A percentile compares a stretch with the other conserved stretches of the same genome.
phyloP scores from a whole-genome alignment of 805 yeast species.

The Candida coleopterorum region DNA sequence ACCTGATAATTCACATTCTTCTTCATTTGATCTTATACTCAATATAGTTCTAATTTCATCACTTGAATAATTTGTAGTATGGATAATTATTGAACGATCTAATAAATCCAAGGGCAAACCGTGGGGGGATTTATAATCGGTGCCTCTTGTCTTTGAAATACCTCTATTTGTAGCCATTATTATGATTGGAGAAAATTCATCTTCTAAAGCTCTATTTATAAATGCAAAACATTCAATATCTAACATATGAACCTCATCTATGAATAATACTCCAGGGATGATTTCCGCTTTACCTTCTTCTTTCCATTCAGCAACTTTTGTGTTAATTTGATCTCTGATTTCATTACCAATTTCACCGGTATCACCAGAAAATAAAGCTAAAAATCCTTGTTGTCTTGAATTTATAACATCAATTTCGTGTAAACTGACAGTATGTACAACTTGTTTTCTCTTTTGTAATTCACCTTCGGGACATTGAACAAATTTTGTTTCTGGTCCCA shows the following conservation, averaged over 20 bases:
- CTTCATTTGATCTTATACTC: conserved; percentile 87
- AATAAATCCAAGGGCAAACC: conserved; percentile 95
- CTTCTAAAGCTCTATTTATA: conserved; percentile 92
- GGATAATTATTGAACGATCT: conserved; percentile 89
- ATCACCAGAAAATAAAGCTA: conserved; percentile 92
- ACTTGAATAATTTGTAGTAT: conserved; percentile 70
- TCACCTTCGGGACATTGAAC: conserved; percentile 99
- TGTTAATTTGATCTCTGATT: conserved; percentile 93
- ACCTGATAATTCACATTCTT: conserved; percentile 75
- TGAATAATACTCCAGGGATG: conserved; percentile 94
- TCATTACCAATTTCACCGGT: conserved; percentile 97
- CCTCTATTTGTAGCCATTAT: conserved; percentile 99
- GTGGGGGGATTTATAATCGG: conserved; percentile 90
- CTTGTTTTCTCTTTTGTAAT: conserved; percentile 90
- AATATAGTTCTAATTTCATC: conserved; percentile 86
- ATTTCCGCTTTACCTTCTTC: conserved; percentile 99
- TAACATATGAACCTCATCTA: conserved; percentile 97
- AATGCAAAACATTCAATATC: conserved; percentile 96
- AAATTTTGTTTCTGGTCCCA: conserved; percentile 97
- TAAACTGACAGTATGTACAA: conserved; percentile 94
- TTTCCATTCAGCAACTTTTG: conserved; percentile 96
- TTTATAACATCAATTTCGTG: conserved; percentile 98
- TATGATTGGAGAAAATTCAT: conserved; percentile 93
- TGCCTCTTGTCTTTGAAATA: conserved; percentile 87
- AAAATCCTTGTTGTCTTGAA: conserved; percentile 95